Base-by-base conservation (phyloP, 208 protist genomes). In the Hexamita inflata region DNA sequence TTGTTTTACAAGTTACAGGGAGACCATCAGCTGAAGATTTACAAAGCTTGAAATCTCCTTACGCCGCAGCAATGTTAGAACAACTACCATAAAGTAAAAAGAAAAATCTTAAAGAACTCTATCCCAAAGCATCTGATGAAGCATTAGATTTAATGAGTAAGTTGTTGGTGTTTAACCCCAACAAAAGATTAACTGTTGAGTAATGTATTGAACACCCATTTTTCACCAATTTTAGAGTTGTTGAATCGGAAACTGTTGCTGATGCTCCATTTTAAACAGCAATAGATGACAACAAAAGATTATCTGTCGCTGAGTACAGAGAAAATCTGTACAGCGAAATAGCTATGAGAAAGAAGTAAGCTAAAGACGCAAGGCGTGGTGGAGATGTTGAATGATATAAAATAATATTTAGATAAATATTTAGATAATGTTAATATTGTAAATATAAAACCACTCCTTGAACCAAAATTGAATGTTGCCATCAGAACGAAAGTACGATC, bases 141-240 rank as follows among this genome's bases (percentile, higher is more conserved):
- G 77, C 75, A 0, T 39, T 84, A 7, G 82, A 85, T 58, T 73
- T 85, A 7, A 59, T 85, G n/a, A 40, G 49, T 30, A 41, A 80
- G 39, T 57, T 80, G 39, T 62, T 85, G 9, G 38, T 65, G 28
- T 82, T 84, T 42, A 82, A 85, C 73, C 80, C 80, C 9, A 59
- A 59, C 24, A 82, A 84, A 59, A 24, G 82, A 7, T 58, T 81
- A 29, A 82, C 82, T 30, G 82, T 81, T 0, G 79, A 80, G 53
- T 41, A 90, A 29, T 86, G 85, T 1, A 65, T 91, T 11, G 28
- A 32, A 19, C 85, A 89, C 68, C 85, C 85, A 28, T 90, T 84
- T 77, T 68, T 90, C 0, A 29, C 82, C 0, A 79, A 84, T 53
- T 89, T 90, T 74, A 83, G 89, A 75, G 83, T 84, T 70, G 49